These are phyloP conservation scores for Calonectria crousiana DNA, from an alignment of 2,329 filamentous ascomycete genomes.

Conservation along the genomic window DNA sequence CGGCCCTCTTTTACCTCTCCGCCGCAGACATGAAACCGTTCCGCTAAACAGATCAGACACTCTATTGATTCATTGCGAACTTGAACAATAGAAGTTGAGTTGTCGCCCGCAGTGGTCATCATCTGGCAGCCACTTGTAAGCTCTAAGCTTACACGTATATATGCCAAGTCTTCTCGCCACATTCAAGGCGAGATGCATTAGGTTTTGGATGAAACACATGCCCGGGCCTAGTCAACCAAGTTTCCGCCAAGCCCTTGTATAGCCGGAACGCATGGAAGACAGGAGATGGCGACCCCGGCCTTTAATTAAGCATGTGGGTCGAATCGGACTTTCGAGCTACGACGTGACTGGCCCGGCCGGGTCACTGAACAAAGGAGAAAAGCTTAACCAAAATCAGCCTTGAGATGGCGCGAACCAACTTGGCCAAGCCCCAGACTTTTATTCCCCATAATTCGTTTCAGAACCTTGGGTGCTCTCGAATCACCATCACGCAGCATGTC, in stretches of 20 bases:
- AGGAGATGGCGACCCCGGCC: not conserved
- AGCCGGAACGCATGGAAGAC: not conserved
- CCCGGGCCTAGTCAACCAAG: not conserved
- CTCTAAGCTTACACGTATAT: not conserved
- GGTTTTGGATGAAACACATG: not conserved
- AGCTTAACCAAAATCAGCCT: not conserved
- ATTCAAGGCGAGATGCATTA: not conserved
- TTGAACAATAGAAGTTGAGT: too few relatives aligned
- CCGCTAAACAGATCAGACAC: too few relatives aligned
- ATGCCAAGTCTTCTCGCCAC: not conserved
- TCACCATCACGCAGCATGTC: not conserved
- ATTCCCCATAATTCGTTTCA: not conserved
- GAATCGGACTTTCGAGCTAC: not conserved
- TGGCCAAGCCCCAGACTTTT: not conserved
- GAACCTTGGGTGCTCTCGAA: not conserved
- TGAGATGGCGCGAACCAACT: not conserved
- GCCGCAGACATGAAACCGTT: too few relatives aligned
- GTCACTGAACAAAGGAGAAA: not conserved
- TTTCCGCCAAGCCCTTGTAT: not conserved
- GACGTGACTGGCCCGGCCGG: not conserved
- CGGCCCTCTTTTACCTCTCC: too few relatives aligned
- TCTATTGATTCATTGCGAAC: too few relatives aligned
- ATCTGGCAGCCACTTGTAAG: not conserved
- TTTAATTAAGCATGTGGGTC: not conserved
- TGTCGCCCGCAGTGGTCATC: too few relatives aligned